Evolutionary conservation across 2,329 filamentous ascomycete species (phyloP).

Genomic region (Neofusicoccum laricinum): DNA sequence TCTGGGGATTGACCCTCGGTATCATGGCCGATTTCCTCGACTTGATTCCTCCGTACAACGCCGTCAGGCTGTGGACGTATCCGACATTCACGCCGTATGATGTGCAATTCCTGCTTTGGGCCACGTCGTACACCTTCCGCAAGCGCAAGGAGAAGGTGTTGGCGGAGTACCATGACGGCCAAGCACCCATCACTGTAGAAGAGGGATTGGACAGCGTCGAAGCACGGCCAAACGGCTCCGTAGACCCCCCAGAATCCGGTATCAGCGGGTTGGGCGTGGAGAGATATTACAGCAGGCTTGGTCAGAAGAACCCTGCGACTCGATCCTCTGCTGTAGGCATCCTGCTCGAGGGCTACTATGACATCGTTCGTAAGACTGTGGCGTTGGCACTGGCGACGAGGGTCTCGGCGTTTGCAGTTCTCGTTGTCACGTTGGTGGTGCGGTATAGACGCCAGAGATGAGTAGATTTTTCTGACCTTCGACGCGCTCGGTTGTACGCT

Average conservation of each 20-base stretch:
- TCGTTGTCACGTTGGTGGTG: neutral
- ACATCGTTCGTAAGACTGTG: constrained; percentile 48
- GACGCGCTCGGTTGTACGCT: neutral
- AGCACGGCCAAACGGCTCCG: constrained; percentile 26
- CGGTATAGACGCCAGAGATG: constrained; percentile 8
- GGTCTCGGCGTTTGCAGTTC: constrained; percentile 18
- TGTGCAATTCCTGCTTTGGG: constrained; percentile 57
- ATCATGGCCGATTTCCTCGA: constrained; percentile 67
- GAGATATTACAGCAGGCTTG: constrained; percentile 31
- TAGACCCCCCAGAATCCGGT: constrained; percentile 36
- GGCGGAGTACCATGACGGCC: neutral
- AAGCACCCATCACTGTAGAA: constrained; percentile 20
- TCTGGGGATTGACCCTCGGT: constrained; percentile 68
- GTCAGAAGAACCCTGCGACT: constrained; percentile 36
- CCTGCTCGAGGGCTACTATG: constrained; percentile 54
- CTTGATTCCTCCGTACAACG: constrained; percentile 61
- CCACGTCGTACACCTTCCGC: constrained; percentile 57
- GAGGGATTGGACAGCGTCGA: constrained; percentile 26
- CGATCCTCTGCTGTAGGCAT: constrained; percentile 43
- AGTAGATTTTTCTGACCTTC: neutral
- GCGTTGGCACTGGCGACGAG: constrained; percentile 41
- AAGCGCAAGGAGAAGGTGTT: constrained; percentile 27
- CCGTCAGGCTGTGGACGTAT: constrained; percentile 63
- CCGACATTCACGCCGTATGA: constrained; percentile 66
- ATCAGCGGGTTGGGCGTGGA: constrained; percentile 46